Conservation (phyloP, 148 eudicot genomes). For the Nepenthes gracilis region DNA sequence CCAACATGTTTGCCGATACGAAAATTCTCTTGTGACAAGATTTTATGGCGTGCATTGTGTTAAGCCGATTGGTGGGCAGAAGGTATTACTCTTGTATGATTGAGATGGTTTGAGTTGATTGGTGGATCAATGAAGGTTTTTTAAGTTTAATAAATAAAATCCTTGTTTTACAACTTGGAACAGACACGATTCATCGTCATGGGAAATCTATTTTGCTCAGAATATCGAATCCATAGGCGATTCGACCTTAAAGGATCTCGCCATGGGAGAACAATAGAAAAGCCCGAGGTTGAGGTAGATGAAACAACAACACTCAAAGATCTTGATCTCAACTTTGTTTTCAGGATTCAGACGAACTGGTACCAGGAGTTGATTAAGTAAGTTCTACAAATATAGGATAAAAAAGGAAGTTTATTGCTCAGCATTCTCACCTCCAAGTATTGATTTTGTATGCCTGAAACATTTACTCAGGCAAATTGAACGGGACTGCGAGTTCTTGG, state of each 20-base stretch:
- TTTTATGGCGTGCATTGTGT: conserved; percentile 77
- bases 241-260: conserved; percentile 95
- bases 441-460: background rate
- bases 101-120: background rate
- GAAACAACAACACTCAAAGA: conserved; percentile 95
- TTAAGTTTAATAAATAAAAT: background rate
- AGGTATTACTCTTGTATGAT: conserved; percentile 14
- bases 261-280: conserved; percentile 78
- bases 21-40: conserved; percentile 60
- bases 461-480: conserved; percentile 59
- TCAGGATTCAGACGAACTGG: conserved; percentile 72
- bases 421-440: background rate
- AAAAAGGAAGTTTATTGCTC: no score
- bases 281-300: conserved; percentile 83
- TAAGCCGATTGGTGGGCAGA: conserved; percentile 45
- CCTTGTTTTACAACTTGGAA: background rate
- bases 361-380: conserved; percentile 86
- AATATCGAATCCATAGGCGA: conserved; percentile 78
- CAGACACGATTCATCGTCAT: conserved; percentile 93
- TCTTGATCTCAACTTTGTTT: conserved; percentile 84
- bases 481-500: conserved; percentile 88
- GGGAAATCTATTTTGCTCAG: conserved; percentile 93
- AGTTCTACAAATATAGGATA: conserved; percentile 12
- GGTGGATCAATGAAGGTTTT: background rate
- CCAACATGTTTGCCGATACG: conserved; percentile 45